Evolutionary conservation across 805 yeast species (phyloP).

Genomic region (Schwanniomyces yamadae): DNA sequence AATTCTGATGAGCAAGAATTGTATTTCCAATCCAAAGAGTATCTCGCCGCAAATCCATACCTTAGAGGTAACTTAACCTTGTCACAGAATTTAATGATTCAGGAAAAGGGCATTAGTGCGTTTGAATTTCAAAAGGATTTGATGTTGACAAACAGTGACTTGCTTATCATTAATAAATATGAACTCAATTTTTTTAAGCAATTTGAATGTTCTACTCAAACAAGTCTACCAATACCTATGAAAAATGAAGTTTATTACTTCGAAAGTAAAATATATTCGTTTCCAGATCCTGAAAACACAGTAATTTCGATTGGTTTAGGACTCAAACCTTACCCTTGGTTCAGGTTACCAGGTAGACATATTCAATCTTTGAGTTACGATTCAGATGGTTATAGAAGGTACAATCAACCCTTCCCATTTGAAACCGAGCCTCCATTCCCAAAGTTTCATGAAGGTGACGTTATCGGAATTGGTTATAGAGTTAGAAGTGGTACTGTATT

Average conservation of each 20-base stretch:
- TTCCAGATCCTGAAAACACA: conserved; percentile 56
- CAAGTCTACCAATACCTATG: conserved; percentile 83
- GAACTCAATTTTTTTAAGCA: conserved; percentile 60
- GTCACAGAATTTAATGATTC: conserved; percentile 65
- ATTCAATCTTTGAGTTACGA: conserved; percentile 84
- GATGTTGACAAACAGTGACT: conserved; percentile 54
- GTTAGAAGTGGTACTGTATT: conserved; percentile 82
- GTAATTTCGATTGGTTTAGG: conserved; percentile 74
- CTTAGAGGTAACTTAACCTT: conserved; percentile 46
- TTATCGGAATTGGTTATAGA: conserved; percentile 87
- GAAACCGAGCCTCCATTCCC: conserved; percentile 56
- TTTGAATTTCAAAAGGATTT: conserved; percentile 77
- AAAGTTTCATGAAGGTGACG: conserved; percentile 73
- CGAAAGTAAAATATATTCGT: conserved; percentile 79
- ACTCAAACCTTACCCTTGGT: conserved; percentile 88
- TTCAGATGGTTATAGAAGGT: conserved; percentile 75
- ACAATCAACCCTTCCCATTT: conserved; percentile 68
- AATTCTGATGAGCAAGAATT: conserved; percentile 68
- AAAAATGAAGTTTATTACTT: conserved; percentile 84
- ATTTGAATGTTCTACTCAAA: conserved; percentile 65
- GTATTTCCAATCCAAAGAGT: conserved; percentile 64
- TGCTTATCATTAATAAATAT: conserved; percentile 61
- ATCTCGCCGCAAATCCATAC: conserved; percentile 32
- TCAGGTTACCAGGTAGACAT: conserved; percentile 91
- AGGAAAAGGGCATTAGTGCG: conserved; percentile 85